Conservation (phyloP, 2,329 filamentous ascomycete genomes). For the Hypoxylon sp. region DNA sequence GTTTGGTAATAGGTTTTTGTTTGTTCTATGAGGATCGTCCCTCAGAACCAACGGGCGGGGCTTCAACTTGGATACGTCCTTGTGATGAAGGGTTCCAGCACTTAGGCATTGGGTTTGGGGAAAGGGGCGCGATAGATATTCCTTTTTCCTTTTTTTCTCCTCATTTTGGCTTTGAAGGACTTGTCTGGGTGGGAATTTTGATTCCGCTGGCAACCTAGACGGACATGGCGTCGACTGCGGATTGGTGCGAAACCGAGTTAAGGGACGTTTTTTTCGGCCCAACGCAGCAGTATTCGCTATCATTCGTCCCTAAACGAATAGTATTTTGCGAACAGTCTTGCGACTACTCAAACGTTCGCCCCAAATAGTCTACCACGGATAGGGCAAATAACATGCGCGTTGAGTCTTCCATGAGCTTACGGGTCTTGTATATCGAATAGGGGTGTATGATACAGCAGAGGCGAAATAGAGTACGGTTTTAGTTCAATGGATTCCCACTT, state of each 20-base stretch:
- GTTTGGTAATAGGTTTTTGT: slow-evolving; percentile 5
- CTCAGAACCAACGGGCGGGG: background rate
- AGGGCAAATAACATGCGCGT: slow-evolving; percentile 11
- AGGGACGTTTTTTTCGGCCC: slow-evolving; percentile 4
- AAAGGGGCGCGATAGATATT: background rate
- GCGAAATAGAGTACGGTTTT: slow-evolving; percentile 19
- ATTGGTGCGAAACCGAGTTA: slow-evolving; percentile 19
- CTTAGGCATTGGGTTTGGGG: background rate
- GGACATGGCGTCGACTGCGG: slow-evolving; percentile 21
- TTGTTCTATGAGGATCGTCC: background rate
- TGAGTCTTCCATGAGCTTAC: slow-evolving; percentile 2
- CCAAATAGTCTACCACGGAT: background rate
- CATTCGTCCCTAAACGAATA: slow-evolving; percentile 7
- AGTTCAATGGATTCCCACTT: slow-evolving; percentile 6
- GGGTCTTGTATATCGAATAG: slow-evolving; percentile 20
- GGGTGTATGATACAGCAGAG: slow-evolving; percentile 26
- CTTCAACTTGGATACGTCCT: background rate
- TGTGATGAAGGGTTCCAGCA: background rate
- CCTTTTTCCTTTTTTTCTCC: background rate
- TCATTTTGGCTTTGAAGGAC: background rate
- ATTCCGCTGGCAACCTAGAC: slow-evolving; percentile 12
- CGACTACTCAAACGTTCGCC: slow-evolving; percentile 7
- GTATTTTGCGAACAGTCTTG: slow-evolving; percentile 4
- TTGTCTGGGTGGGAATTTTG: slow-evolving; percentile 6
- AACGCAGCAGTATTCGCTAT: slow-evolving; percentile 3